Base-by-base conservation (phyloP, 306 rosid genomes). In the Canavalia gladiata region DNA sequence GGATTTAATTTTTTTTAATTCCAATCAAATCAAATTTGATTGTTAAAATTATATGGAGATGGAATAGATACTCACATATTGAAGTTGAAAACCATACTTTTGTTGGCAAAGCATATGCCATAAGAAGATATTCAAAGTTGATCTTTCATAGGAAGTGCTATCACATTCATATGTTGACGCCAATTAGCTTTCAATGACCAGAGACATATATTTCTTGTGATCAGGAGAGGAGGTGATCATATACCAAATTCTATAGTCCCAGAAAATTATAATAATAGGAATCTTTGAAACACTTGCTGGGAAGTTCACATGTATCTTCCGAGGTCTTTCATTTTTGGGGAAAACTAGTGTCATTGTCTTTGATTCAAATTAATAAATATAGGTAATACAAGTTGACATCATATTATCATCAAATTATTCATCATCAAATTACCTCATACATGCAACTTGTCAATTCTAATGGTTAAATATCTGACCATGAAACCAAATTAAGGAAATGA, bases 301-400 rank as follows among this genome's bases (percentile, higher is more conserved):
- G 80, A 83, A 78, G 49, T 71, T 77, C 79, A 2, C 54, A 8
- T 25, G 82, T 56, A 78, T 79, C 84, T 79, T 82, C 86, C 64
- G 2, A 5, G 79, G 29, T 35, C 30, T 68, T 79, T 73, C 84
- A 13, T 72, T 43, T 70, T 47, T 43, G 39, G 31, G 35, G 6
- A 37, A 35, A 28, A 52, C 28, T 30, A 7, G 75, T 78, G 67
- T 46, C 12, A 0, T 66, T 41, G 7, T 71, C 58, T 8, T 18
- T 42, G 8, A 4, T 52, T 66, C 43, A 28, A 45, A 52, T 66
- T 6, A 12, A 63, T 11, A 18, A 51, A 37, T 1, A 6, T 29
- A 52, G 18, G n/a, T 12, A 63, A 52, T 57, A 52, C 37, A 60
- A 59, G 4, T 73, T 52, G 54, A 75, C 60, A 62, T 71, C 75